Percentiles rank a stretch among this genome's conserved stretches.
phyloP scores from a whole-genome alignment of 768 basidiomycete species.

The Tylopilus plumbeoviolaceoides region DNA sequence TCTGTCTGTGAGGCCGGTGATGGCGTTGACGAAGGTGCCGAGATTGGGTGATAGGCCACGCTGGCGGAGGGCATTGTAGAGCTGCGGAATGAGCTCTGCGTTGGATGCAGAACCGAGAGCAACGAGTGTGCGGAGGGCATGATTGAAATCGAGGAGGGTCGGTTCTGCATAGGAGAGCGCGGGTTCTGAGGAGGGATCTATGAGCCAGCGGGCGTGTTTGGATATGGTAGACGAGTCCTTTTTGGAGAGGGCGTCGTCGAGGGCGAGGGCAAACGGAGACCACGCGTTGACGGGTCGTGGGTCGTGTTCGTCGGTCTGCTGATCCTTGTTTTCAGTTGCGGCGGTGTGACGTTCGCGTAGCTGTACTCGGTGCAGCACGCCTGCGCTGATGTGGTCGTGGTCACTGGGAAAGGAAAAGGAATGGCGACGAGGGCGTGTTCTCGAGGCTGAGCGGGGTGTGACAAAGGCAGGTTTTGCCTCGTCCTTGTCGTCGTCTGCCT shows the following conservation, averaged over 20 bases:
- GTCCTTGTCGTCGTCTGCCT: constrained; percentile 56
- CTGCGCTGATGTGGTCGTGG: constrained; percentile 33
- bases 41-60: constrained; percentile 58
- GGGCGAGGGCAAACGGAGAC: constrained; percentile 19
- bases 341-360: constrained; percentile 56
- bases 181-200: constrained; percentile 33
- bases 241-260: constrained; percentile 19
- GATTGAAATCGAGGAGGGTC: constrained; percentile 55
- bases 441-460: constrained; percentile 34
- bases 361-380: constrained; percentile 62
- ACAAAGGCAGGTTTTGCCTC: constrained; percentile 38
- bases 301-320: constrained; percentile 15
- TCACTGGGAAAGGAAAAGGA: constrained; percentile 51
- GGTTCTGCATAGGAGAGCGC: constrained; percentile 27
- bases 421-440: constrained; percentile 56
- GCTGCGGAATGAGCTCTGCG: constrained; percentile 55
- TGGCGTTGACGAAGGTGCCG: constrained; percentile 57
- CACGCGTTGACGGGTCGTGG: constrained; percentile 22
- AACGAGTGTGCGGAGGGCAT: constrained; percentile 47
- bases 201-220: constrained; percentile 25
- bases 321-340: constrained; percentile 20
- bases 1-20: constrained; percentile 59
- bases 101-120: constrained; percentile 37
- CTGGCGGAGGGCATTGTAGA: constrained; percentile 70
- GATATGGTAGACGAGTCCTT: constrained; percentile 7